phyloP scores from a whole-genome alignment of 2,329 filamentous ascomycete species.

The Xylaria sp. region DNA sequence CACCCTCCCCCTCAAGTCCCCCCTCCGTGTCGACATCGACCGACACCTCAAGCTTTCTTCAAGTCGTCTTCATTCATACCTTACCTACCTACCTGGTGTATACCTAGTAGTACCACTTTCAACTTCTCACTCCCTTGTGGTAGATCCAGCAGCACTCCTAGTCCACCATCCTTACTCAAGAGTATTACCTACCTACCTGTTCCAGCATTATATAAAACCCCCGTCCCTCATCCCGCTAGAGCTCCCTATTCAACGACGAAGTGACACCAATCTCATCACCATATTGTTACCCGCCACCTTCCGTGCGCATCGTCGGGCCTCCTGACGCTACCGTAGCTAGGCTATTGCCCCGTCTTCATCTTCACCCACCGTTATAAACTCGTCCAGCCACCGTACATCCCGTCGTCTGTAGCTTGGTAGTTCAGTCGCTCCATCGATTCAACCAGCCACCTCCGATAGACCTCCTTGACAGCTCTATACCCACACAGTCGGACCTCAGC shows the following conservation, averaged over 20 bases:
- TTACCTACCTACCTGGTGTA: background rate
- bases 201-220: background rate
- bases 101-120: background rate
- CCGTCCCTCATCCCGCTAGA: background rate
- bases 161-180: background rate
- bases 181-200: background rate
- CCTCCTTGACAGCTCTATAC: no score
- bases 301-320: background rate
- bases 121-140: no score
- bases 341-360: background rate
- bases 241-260: background rate
- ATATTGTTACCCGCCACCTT: background rate
- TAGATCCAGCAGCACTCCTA: no score
- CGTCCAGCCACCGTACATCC: background rate
- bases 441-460: background rate
- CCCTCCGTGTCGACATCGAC: background rate
- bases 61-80: no score
- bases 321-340: background rate
- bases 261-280: background rate
- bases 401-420: background rate
- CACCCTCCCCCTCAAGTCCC: background rate
- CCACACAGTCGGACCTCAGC: background rate
- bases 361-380: background rate
- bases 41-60: background rate
- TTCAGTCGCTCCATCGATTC: background rate